phyloP scores from a whole-genome alignment of 257 asterid species.

The Orobanche coerulescens region DNA sequence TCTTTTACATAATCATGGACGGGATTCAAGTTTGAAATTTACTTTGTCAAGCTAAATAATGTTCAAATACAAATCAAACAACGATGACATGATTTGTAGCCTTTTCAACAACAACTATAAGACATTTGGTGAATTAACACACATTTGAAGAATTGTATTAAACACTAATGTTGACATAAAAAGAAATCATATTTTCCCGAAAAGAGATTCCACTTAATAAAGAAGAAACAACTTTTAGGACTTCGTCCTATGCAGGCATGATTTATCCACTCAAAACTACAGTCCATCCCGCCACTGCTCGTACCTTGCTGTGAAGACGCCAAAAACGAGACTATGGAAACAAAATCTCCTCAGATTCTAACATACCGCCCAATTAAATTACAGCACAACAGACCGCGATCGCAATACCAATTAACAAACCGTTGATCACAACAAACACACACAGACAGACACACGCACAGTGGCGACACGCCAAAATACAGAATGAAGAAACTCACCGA shows the following conservation, averaged over 20 bases:
- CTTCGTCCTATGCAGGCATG: slow-evolving; percentile 17
- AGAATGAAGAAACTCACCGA: slow-evolving; percentile 21
- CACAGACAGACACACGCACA: slow-evolving; percentile 13
- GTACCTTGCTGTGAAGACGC: slow-evolving; percentile 3
- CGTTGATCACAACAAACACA: not conserved
- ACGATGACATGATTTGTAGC: not conserved
- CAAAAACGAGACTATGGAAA: not conserved
- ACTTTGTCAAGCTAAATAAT: not conserved
- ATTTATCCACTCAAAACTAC: slow-evolving; percentile 22
- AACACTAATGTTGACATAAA: not conserved
- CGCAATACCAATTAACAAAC: slow-evolving; percentile 16
- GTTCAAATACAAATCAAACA: not conserved
- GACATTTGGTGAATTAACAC: not conserved
- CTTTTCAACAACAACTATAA: slow-evolving; percentile 8
- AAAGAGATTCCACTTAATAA: not conserved
- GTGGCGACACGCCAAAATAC: not conserved
- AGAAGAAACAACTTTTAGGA: not conserved
- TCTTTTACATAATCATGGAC: not conserved
- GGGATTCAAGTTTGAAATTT: not conserved
- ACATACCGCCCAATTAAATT: slow-evolving; percentile 6
- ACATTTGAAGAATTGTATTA: not conserved
- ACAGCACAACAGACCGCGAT: slow-evolving; percentile 13
- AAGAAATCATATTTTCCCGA: not conserved
- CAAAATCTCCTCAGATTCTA: slow-evolving; percentile 19
- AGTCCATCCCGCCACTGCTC: slow-evolving; percentile 8